Percentiles rank a stretch among this genome's conserved stretches.
Evolutionary conservation across 2,329 filamentous ascomycete species (phyloP).

Genomic region (Ceratocystis eucalypticola): DNA sequence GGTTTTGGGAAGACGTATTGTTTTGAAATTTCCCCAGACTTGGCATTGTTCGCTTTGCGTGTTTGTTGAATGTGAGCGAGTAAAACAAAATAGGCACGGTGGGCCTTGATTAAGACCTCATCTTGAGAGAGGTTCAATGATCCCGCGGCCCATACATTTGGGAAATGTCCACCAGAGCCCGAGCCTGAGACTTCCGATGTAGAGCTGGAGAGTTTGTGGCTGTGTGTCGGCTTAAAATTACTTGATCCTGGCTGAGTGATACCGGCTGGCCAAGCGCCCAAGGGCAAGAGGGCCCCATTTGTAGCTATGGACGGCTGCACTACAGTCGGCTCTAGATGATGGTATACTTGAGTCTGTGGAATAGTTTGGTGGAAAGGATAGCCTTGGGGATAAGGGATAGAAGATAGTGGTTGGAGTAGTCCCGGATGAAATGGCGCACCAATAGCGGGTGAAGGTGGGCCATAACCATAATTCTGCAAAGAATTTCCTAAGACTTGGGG

Average conservation of each 20-base stretch:
- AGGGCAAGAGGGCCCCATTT: not conserved
- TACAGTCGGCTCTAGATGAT: not conserved
- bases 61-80: conserved; percentile 1
- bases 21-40: not conserved
- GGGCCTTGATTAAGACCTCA: not conserved
- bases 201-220: not conserved
- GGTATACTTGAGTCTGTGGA: conserved; percentile 5
- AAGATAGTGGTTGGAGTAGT: conserved; percentile 11
- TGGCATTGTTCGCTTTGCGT: not conserved
- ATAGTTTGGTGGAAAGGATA: not conserved
- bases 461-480: conserved; percentile 16
- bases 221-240: not conserved
- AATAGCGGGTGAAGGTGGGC: conserved; percentile 18
- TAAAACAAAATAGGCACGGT: conserved; percentile 8
- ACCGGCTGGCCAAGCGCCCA: not conserved
- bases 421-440: conserved; percentile 16
- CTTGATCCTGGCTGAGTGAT: not conserved
- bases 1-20: conserved; percentile 15
- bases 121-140: not conserved
- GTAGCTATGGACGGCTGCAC: not conserved
- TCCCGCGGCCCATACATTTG: not conserved
- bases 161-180: not conserved
- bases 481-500: not conserved
- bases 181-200: not conserved
- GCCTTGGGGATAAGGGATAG: not conserved